These are phyloP conservation scores for Phycomyces blakesleeanus DNA, from an alignment of 192 early-diverging fungal genomes.

Conservation along the genomic window DNA sequence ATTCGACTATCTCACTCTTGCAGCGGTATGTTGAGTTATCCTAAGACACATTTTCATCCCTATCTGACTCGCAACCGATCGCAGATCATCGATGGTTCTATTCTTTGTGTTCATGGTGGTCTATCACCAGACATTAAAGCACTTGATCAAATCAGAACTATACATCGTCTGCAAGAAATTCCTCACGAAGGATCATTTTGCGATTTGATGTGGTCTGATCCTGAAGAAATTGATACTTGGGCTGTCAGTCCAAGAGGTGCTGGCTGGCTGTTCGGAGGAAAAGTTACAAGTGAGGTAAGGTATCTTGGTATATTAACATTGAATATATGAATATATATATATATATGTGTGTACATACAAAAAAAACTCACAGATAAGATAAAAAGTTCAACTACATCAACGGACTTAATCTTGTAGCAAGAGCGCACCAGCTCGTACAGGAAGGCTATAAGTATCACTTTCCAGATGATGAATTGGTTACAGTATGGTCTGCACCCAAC, in stretches of 20 bases:
- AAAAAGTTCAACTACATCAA: slow-evolving; percentile 95
- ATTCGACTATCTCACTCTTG: slow-evolving; percentile 88
- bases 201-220: slow-evolving; percentile 96
- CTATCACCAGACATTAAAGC: slow-evolving; percentile 91
- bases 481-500: slow-evolving; percentile 95
- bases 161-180: slow-evolving; percentile 91
- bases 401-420: slow-evolving; percentile 80
- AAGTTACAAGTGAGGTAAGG: slow-evolving; percentile 85
- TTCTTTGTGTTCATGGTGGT: slow-evolving; percentile 91
- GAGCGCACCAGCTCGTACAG: slow-evolving; percentile 97
- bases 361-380: neutral
- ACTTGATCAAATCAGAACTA: slow-evolving; percentile 91
- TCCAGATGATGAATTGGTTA: slow-evolving; percentile 89
- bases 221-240: slow-evolving; percentile 92
- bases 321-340: no score
- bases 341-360: neutral
- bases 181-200: slow-evolving; percentile 94
- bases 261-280: slow-evolving; percentile 94
- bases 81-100: slow-evolving; percentile 90
- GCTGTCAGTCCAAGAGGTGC: slow-evolving; percentile 88
- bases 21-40: slow-evolving; percentile 61
- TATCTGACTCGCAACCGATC: neutral
- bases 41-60: neutral
- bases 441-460: slow-evolving; percentile 98
- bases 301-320: no score